phyloP scores from a whole-genome alignment of 345 rosid genomes.

The Erodium maritimum region DNA sequence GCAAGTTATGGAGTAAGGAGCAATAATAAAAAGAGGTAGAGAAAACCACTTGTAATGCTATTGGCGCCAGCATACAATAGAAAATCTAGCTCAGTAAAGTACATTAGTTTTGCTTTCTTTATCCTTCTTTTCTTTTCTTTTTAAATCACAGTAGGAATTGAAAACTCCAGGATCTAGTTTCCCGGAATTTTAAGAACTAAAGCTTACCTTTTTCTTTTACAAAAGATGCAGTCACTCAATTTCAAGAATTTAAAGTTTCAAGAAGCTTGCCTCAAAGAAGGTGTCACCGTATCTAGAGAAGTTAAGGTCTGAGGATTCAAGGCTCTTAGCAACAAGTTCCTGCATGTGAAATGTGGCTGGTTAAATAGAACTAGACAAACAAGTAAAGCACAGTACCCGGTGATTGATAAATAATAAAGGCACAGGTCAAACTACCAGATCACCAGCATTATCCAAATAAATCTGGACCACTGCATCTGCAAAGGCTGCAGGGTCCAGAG shows the following conservation, averaged over 20 bases:
- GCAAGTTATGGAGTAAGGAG: too few relatives aligned
- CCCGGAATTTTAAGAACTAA: too few relatives aligned
- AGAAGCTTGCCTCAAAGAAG: slow-evolving; percentile 52
- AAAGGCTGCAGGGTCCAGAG: slow-evolving; percentile 96
- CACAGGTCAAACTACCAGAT: slow-evolving; percentile 44
- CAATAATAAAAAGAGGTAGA: background rate
- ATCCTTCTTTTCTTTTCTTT: too few relatives aligned
- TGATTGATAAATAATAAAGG: too few relatives aligned
- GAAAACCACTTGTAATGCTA: background rate
- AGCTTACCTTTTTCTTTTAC: too few relatives aligned
- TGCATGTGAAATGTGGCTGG: slow-evolving; percentile 14
- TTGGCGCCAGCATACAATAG: background rate
- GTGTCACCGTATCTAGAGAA: slow-evolving; percentile 94
- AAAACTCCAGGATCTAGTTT: too few relatives aligned
- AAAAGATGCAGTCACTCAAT: background rate
- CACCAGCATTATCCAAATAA: slow-evolving; percentile 93
- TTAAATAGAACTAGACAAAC: background rate
- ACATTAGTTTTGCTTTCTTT: too few relatives aligned
- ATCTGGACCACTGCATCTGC: slow-evolving; percentile 98
- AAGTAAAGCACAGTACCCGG: too few relatives aligned
- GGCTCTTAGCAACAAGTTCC: slow-evolving; percentile 83
- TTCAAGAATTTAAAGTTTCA: slow-evolving; percentile 1
- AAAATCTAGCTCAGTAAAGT: too few relatives aligned
- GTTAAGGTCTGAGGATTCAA: slow-evolving; percentile 83
- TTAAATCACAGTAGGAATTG: too few relatives aligned